Evolutionary conservation across 2,329 filamentous ascomycete genomes (phyloP), one percentile per base, ranked within the genome.

Genomic region (Alternaria arbusti): DNA sequence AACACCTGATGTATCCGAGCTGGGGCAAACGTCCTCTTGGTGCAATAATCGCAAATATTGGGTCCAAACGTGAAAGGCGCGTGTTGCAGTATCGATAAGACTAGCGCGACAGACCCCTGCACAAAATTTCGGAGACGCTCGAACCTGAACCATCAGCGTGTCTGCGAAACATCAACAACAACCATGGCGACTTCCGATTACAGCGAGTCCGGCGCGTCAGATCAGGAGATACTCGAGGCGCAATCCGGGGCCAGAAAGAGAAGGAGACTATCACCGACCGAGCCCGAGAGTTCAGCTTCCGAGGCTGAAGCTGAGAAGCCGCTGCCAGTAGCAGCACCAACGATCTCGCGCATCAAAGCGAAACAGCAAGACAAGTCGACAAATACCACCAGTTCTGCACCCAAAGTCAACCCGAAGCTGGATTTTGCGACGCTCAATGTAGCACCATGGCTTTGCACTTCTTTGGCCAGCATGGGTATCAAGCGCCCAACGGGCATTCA

Each of bases 401-500:
- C 28, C 1, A 36, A 40, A 64, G 50, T 22, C 12, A 60, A 26
- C 43, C 64, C 17, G 51, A 70, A 23, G 12, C 45, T 26, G 44
- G 52, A 43, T 50, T 97, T 97, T 76, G 87, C 89, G 17, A 87
- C 88, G 11, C 82, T 97, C 55, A 84, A 88, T 54, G 89, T 97
- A 47, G 87, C 89, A 40, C 93, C 92, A 78, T 99, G 96, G 96
- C 89, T 99, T 5, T 96, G 2, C 88, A 90, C 64, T 0, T 95
- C 95, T 1, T 85, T 99, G 28, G 81, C 85, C 20, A 84, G 86
- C 26, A 89, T 93, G 87, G 93, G 94, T 28, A 97, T 99, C 77
- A 92, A 88, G 75, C 86, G 90, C 61, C 96, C 96, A 0, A 99
- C 96, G 0, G 91, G 91, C 15, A 98, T 99, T 84, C 96, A 99